These are phyloP conservation scores for Globisporangium uncinulatum DNA, from an alignment of 352 stramenopile genomes.

Conservation along the genomic window DNA sequence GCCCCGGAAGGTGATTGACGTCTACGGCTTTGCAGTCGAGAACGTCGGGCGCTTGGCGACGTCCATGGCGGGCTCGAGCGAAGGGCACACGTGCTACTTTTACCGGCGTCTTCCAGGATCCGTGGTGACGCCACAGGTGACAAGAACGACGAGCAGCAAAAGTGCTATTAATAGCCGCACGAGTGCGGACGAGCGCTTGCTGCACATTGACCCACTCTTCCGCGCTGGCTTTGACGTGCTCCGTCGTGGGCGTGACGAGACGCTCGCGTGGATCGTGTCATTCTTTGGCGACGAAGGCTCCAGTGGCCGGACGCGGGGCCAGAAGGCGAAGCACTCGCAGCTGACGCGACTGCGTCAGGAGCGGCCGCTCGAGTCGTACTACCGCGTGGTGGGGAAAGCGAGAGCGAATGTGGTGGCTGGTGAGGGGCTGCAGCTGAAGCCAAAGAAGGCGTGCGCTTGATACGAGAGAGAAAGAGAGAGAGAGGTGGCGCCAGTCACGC, in stretches of 20 bases:
- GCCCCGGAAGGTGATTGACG: slow-evolving; percentile 89
- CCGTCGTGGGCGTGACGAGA: slow-evolving; percentile 61
- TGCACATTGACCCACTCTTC: slow-evolving; percentile 78
- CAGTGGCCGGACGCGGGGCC: slow-evolving; percentile 59
- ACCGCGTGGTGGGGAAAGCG: slow-evolving; percentile 57
- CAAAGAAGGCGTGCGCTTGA: slow-evolving; percentile 12
- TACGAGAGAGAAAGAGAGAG: background rate
- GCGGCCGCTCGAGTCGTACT: slow-evolving; percentile 72
- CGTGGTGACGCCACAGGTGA: slow-evolving; percentile 5
- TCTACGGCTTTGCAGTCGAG: slow-evolving; percentile 93
- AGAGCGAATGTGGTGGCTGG: slow-evolving; percentile 13
- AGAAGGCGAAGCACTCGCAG: slow-evolving; percentile 38
- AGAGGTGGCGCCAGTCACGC: background rate
- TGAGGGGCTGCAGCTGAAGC: background rate
- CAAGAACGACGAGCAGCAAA: background rate
- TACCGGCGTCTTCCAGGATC: slow-evolving; percentile 62
- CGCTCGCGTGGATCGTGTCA: slow-evolving; percentile 64
- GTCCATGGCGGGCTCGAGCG: slow-evolving; percentile 94
- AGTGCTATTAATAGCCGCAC: background rate
- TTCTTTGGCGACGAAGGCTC: slow-evolving; percentile 66
- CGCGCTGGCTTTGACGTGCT: slow-evolving; percentile 72
- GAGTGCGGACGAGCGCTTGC: slow-evolving; percentile 13
- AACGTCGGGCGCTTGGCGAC: slow-evolving; percentile 84
- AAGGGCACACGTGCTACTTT: slow-evolving; percentile 97
- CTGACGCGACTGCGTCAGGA: slow-evolving; percentile 29